Percentiles rank a stretch among this genome's conserved stretches.
Conservation (phyloP, 2,329 filamentous ascomycete species). For the Cordyceps militaris region DNA sequence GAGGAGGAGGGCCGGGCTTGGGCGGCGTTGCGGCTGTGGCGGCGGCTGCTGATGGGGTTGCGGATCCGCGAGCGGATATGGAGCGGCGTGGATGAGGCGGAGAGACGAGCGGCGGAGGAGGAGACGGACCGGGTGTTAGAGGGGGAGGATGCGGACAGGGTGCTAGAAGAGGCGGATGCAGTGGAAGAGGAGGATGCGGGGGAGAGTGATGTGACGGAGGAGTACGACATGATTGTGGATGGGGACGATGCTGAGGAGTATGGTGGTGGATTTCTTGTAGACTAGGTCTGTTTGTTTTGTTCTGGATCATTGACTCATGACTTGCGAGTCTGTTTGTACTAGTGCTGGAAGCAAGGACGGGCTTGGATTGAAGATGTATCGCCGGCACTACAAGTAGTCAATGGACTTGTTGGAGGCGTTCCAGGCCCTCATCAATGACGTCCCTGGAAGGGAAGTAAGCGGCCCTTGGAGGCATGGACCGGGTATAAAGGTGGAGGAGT, state of each 20-base stretch:
- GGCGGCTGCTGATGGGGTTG: conserved; percentile 67
- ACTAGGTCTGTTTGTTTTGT: conserved; percentile 18
- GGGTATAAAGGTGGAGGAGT: too few relatives aligned
- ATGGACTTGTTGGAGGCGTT: too few relatives aligned
- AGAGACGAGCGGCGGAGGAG: conserved; percentile 33
- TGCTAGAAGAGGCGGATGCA: conserved; percentile 20
- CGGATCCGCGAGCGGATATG: conserved; percentile 70
- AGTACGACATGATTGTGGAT: conserved; percentile 33
- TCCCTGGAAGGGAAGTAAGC: too few relatives aligned
- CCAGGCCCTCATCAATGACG: too few relatives aligned
- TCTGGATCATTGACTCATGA: too few relatives aligned
- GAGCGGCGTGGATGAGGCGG: conserved; percentile 44
- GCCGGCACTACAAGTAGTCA: too few relatives aligned
- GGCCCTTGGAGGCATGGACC: too few relatives aligned
- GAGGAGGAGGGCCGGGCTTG: conserved; percentile 66
- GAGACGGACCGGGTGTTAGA: conserved; percentile 20
- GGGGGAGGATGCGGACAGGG: conserved; percentile 26
- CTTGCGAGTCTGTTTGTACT: neutral
- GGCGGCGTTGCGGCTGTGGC: conserved; percentile 59
- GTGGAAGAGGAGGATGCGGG: conserved; percentile 30
- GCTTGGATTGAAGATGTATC: too few relatives aligned
- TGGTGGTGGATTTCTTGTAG: conserved; percentile 39
- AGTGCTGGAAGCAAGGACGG: too few relatives aligned
- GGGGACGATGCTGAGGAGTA: conserved; percentile 34
- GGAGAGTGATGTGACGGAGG: conserved; percentile 35